Percentiles rank a stretch among this genome's conserved stretches.
Conservation (phyloP, 768 basidiomycete genomes). For the Postia placenta region DNA sequence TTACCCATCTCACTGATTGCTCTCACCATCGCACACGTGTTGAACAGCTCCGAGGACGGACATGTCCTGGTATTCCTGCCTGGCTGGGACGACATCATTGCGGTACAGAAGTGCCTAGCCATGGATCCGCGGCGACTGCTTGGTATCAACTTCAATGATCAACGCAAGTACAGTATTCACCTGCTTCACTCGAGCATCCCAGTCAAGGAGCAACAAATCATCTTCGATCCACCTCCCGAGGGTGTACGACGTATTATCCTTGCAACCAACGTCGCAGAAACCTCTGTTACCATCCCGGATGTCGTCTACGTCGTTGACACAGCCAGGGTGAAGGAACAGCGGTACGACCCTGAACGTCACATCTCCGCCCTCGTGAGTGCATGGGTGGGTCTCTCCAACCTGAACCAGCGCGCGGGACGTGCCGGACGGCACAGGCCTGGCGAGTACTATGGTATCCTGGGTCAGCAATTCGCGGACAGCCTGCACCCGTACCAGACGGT, state of each 20-base stretch:
- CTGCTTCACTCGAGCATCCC: conserved; percentile 88
- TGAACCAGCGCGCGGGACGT: conserved; percentile 88
- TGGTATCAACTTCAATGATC: conserved; percentile 55
- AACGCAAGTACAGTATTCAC: conserved; percentile 60
- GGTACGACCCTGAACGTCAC: conserved; percentile 83
- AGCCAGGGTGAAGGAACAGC: conserved; percentile 81
- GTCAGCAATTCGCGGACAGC: conserved; percentile 49
- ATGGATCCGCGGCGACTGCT: conserved; percentile 39
- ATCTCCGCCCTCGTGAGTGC: conserved; percentile 87
- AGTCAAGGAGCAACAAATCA: conserved; percentile 78
- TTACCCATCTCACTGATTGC: conserved; percentile 79
- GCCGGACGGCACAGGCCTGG: conserved; percentile 89
- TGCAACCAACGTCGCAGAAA: conserved; percentile 94
- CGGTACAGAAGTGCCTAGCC: conserved; percentile 59
- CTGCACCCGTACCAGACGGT: conserved; percentile 82
- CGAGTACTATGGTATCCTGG: conserved; percentile 84
- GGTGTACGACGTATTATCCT: conserved; percentile 86
- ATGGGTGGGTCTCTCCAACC: conserved; percentile 86
- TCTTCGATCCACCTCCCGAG: conserved; percentile 75
- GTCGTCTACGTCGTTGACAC: conserved; percentile 93
- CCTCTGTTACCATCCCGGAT: conserved; percentile 91
- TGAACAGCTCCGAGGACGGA: conserved; percentile 69
- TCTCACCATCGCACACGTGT: conserved; percentile 71
- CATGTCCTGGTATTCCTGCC: conserved; percentile 89
- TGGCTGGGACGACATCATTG: conserved; percentile 88